Evolutionary conservation across 441 rosid species (phyloP), one percentile per base, ranked within the genome.

Genomic region (Brassica balearica): DNA sequence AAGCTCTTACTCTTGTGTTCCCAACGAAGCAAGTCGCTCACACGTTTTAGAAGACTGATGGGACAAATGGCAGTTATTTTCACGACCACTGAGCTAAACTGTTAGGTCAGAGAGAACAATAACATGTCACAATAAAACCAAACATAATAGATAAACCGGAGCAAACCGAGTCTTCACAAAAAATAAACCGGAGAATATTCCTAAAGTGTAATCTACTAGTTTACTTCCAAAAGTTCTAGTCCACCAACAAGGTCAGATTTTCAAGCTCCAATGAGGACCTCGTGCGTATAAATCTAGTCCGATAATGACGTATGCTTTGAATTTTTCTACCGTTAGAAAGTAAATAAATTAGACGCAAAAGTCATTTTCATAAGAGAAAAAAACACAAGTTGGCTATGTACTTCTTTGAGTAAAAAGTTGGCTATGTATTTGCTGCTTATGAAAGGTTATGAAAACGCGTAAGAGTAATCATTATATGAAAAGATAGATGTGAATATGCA

Each of bases 41-140:
- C 86, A 77, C 89, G 79, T 75, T 81, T 80, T 2, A 94, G 84
- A 72, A 92, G 72, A 12, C 82, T 72, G 48, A 87, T 82, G 8
- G 91, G 92, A 82, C 89, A 89, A 32, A 94, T 87, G 27, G 97
- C 98, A 0, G 96, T 85, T 19, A 94, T 80, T 84, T 94, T 94
- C 41, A 83, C 90, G 2, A 84, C 85, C 72, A 89, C 87, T 56
- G 78, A 88, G 80, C 97, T 92, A 77, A 89, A 92, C 98, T 94
- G 94, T 32, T 2, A 5, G 55, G 60, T 15, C 3, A 14, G 38
- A 4, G 12, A 67, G 12, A 48, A 53, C 1, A 53, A 11, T 5
- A 53, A 12, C 17, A 15, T 38, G 41, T 72, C 3, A 67, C 0
- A 34, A 25, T 15, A 11, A n/a, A 70, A 53, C 69, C 27, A 69